These are phyloP conservation scores for Lactuca saligna DNA, from an alignment of 129 eudicot species.

Conservation along the genomic window DNA sequence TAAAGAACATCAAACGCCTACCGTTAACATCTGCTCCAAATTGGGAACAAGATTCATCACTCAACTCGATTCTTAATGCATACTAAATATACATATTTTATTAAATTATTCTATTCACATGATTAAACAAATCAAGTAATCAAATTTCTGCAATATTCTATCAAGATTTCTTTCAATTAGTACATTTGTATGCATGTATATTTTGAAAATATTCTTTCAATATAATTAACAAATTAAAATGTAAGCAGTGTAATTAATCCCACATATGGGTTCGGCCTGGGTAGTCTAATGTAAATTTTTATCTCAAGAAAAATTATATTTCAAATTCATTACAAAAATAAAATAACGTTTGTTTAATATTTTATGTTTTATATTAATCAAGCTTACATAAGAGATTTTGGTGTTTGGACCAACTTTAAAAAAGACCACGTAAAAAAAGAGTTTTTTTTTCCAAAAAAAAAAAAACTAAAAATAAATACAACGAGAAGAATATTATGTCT, in stretches of 20 bases:
- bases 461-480: too few relatives aligned
- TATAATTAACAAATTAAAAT: not conserved
- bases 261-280: too few relatives aligned
- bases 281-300: too few relatives aligned
- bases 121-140: not conserved
- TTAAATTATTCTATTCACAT: constrained; percentile 12
- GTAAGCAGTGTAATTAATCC: not conserved
- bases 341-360: too few relatives aligned
- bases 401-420: too few relatives aligned
- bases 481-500: too few relatives aligned
- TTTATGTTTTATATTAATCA: too few relatives aligned
- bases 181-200: not conserved
- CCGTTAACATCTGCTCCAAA: not conserved
- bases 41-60: constrained; percentile 28
- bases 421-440: too few relatives aligned
- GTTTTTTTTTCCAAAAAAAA: too few relatives aligned
- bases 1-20: constrained; percentile 4
- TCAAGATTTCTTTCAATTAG: not conserved
- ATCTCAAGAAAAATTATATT: too few relatives aligned
- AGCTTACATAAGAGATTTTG: too few relatives aligned
- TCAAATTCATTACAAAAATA: too few relatives aligned
- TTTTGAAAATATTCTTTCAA: not conserved
- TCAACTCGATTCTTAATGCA: constrained; percentile 11
- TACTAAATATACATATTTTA: constrained; percentile 1
- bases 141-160: constrained; percentile 10